Percentiles rank a stretch among this genome's conserved stretches.
Conservation (phyloP, 1,284 basidiomycete genomes). For the Amylostereum areolatum region DNA sequence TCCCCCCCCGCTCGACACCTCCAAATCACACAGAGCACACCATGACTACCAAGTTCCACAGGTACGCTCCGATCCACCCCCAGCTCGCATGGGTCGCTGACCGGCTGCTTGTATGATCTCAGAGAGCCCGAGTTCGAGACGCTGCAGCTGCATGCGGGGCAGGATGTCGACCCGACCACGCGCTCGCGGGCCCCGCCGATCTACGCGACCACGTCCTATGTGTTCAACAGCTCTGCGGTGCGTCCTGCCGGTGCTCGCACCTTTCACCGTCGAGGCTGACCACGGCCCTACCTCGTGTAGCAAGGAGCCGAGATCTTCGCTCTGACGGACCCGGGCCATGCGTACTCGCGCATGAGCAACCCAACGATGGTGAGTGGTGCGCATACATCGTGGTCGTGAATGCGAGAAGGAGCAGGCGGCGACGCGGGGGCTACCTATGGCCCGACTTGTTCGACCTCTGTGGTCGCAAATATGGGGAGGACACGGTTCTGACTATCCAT, state of each 20-base stretch:
- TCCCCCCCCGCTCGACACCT: no score
- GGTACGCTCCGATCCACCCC: neutral
- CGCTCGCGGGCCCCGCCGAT: constrained; percentile 82
- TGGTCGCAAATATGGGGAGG: neutral
- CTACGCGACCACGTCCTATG: constrained; percentile 73
- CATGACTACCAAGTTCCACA: constrained; percentile 7
- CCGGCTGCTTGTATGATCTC: neutral
- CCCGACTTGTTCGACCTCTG: neutral
- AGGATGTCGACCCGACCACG: constrained; percentile 63
- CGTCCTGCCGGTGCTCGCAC: constrained; percentile 1
- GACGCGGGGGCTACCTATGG: no score
- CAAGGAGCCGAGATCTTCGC: constrained; percentile 84
- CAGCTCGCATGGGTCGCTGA: no score
- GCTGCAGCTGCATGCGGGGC: constrained; percentile 80
- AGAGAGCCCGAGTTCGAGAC: constrained; percentile 77
- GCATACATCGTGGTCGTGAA: neutral
- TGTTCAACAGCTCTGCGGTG: constrained; percentile 75
- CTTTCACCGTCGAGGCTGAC: neutral
- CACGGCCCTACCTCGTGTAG: constrained; percentile 25
- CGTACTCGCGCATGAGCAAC: constrained; percentile 78
- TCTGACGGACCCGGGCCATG: constrained; percentile 65
- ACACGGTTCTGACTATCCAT: neutral
- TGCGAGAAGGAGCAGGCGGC: no score
- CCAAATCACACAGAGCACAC: neutral
- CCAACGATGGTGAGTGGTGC: constrained; percentile 65